These are phyloP conservation scores for Maudiozyma humilis DNA, from an alignment of 1,139 yeast genomes.

Conservation along the genomic window DNA sequence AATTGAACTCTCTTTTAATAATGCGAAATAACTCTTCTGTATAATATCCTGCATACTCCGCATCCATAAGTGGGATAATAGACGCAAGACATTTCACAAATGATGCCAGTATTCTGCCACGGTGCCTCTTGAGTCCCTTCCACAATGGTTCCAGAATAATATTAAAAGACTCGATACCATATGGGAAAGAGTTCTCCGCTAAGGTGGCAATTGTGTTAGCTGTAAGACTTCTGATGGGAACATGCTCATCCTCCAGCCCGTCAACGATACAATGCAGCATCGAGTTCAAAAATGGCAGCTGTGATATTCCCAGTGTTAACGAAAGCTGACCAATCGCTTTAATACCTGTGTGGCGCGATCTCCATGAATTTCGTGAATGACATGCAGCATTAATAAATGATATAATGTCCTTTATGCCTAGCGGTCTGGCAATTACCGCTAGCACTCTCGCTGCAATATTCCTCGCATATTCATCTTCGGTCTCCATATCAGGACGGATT, in stretches of 20 bases:
- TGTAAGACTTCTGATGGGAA: conserved; percentile 58
- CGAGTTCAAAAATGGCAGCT: conserved; percentile 64
- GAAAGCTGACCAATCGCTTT: conserved; percentile 74
- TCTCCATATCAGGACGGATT: conserved; percentile 75
- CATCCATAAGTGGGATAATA: conserved; percentile 77
- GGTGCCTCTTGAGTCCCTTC: conserved; percentile 66
- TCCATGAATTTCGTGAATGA: conserved; percentile 71
- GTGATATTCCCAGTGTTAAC: conserved; percentile 58
- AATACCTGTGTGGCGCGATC: conserved; percentile 81
- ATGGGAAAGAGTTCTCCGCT: conserved; percentile 84
- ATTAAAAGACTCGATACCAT: conserved; percentile 78
- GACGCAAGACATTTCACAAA: conserved; percentile 74
- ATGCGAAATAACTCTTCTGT: conserved; percentile 65
- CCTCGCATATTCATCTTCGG: conserved; percentile 73
- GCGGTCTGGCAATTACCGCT: conserved; percentile 76
- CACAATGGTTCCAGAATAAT: conserved; percentile 65
- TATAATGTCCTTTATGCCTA: conserved; percentile 62
- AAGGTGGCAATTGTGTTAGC: conserved; percentile 66
- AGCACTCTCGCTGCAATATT: conserved; percentile 70
- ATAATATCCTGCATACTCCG: conserved; percentile 72
- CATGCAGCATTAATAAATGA: conserved; percentile 84
- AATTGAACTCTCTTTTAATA: conserved; percentile 60
- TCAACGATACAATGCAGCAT: conserved; percentile 54
- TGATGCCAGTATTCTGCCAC: conserved; percentile 73
- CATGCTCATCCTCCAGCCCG: conserved; percentile 62